These are phyloP conservation scores for Calonectria montana DNA, from an alignment of 2,329 filamentous ascomycete species.

Conservation along the genomic window DNA sequence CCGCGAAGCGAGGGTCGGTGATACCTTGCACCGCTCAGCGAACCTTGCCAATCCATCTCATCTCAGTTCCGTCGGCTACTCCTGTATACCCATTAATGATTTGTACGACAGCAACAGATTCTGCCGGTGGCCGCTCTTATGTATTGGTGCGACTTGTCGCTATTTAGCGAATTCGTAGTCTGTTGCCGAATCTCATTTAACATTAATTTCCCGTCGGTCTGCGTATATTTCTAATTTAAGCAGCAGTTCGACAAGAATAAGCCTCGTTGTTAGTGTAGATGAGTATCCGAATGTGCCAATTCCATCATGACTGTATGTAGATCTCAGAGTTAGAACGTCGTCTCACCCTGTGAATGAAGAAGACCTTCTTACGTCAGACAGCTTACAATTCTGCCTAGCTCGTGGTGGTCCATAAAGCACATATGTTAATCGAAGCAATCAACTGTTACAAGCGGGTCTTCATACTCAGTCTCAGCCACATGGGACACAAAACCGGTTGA, in stretches of 20 bases:
- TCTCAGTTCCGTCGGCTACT: constrained; percentile 21
- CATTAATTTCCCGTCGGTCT: background rate
- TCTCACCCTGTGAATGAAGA: background rate
- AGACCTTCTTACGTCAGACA: constrained; percentile 12
- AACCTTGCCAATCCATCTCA: constrained; percentile 15
- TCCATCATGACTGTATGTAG: background rate
- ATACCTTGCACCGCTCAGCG: background rate
- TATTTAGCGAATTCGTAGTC: constrained; percentile 1
- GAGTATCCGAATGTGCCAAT: background rate
- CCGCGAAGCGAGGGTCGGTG: background rate
- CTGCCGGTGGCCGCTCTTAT: constrained; percentile 35
- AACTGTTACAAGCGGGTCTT: background rate
- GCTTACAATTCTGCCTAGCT: background rate
- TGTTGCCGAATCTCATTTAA: background rate
- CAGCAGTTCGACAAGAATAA: too few relatives aligned
- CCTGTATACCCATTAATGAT: constrained; percentile 13
- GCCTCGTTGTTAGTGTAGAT: background rate
- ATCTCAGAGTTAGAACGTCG: background rate
- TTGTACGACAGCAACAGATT: constrained; percentile 15
- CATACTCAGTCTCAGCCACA: background rate
- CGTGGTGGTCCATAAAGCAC: background rate
- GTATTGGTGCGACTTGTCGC: constrained; percentile 32
- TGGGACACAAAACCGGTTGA: background rate
- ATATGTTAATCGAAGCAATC: background rate
- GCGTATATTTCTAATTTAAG: background rate